Evolutionary conservation across 2,329 filamentous ascomycete genomes (phyloP).

Genomic region (Botrytis fragariae): DNA sequence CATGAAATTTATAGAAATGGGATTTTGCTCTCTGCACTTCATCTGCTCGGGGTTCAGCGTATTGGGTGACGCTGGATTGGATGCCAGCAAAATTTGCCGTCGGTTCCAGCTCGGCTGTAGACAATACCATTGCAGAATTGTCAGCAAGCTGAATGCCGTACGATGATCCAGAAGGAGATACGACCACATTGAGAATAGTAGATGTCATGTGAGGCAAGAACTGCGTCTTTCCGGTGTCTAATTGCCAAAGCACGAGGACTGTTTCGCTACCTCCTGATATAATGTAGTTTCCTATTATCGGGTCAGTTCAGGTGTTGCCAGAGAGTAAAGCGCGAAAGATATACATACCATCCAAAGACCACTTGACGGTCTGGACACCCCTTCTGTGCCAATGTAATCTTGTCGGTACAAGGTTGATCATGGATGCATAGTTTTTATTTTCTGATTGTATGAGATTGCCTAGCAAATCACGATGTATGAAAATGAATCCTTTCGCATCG

Average conservation of each 20-base stretch:
- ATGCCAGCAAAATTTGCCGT: constrained; percentile 82
- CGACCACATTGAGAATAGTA: constrained; percentile 76
- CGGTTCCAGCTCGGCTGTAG: constrained; percentile 83
- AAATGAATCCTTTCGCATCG: constrained; percentile 71
- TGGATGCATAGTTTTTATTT: constrained; percentile 31
- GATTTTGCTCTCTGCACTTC: constrained; percentile 49
- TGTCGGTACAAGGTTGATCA: constrained; percentile 48
- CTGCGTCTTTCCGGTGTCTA: constrained; percentile 79
- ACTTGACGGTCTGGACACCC: constrained; percentile 80
- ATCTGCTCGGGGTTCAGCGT: constrained; percentile 50
- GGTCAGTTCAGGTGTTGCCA: not conserved
- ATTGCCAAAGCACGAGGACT: constrained; percentile 86
- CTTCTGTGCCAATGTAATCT: constrained; percentile 90
- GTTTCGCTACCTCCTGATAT: constrained; percentile 91
- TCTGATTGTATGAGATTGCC: constrained; percentile 48
- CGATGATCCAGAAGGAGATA: constrained; percentile 75
- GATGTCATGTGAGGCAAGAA: constrained; percentile 88
- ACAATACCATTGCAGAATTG: constrained; percentile 87
- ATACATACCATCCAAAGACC: constrained; percentile 79
- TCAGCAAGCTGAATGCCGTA: constrained; percentile 86
- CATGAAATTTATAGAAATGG: constrained; percentile 30
- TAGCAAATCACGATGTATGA: constrained; percentile 76
- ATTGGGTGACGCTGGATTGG: constrained; percentile 59
- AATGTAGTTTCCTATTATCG: constrained; percentile 76
- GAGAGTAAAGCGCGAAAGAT: not conserved